A percentile compares a stretch with the other conserved stretches of the same genome.
phyloP scores from a whole-genome alignment of 345 rosid genomes.

The Hibiscus syriacus region DNA sequence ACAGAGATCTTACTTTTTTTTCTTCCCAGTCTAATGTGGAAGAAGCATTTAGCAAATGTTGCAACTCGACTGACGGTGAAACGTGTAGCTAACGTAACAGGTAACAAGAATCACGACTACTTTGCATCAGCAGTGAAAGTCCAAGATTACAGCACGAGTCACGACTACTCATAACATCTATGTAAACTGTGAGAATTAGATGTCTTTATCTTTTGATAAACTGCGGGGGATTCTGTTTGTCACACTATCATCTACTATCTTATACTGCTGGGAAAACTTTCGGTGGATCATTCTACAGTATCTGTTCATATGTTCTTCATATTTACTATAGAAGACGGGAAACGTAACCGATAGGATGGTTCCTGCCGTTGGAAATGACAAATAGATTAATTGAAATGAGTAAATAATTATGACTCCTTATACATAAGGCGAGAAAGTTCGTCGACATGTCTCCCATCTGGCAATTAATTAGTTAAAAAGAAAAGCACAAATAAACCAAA shows the following conservation, averaged over 20 bases:
- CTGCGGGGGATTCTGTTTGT: slow-evolving; percentile 58
- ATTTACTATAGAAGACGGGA: slow-evolving; percentile 74
- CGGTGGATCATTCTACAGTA: slow-evolving; percentile 61
- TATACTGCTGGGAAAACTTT: slow-evolving; percentile 59
- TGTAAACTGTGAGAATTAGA: slow-evolving; percentile 19
- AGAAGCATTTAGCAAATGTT: neutral
- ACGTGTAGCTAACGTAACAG: neutral
- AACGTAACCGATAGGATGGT: slow-evolving; percentile 65
- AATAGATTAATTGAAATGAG: too few relatives aligned
- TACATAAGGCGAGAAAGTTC: too few relatives aligned
- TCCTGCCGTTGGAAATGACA: slow-evolving; percentile 41
- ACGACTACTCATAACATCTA: neutral
- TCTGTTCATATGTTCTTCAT: slow-evolving; percentile 56
- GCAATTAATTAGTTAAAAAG: neutral
- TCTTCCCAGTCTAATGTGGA: neutral
- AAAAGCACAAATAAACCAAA: neutral
- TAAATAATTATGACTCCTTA: too few relatives aligned
- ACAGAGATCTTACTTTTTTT: neutral
- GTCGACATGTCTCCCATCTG: neutral
- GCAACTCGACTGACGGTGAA: neutral
- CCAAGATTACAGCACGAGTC: neutral
- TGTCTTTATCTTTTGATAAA: slow-evolving; percentile 59
- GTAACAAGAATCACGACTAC: too few relatives aligned
- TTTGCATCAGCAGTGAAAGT: too few relatives aligned
- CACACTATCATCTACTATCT: slow-evolving; percentile 73